Base-by-base conservation (phyloP, 2,329 filamentous ascomycete genomes). In the Ilyonectria robusta region DNA sequence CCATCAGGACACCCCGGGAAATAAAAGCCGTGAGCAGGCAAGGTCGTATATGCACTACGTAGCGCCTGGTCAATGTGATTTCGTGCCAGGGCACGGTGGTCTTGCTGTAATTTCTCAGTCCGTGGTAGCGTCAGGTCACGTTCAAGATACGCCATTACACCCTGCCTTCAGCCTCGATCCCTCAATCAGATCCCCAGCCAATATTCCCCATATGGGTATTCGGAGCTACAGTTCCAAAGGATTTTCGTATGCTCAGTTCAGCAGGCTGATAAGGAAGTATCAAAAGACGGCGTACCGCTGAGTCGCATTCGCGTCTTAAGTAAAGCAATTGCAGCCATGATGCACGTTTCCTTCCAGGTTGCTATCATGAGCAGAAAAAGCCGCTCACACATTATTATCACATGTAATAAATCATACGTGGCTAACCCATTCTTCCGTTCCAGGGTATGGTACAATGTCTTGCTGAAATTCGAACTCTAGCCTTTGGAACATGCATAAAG, bases 1-100 rank as follows among this genome's bases (percentile, higher is more conserved):
- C 31, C 47, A 21, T 44, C 51, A 42, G 26, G 19, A 47, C n/a
- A 29, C 26, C 26, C 40, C 53, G 62, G 62, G 53, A 65, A 65
- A 60, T 55, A 19, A 37, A 33, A 65, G 33, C 62, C 57, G 62
- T 44, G 35, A 17, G 13, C 17, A 35, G n/a, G 19, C 29, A 37
- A 53, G 4, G 23, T 31, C 15, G 7, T n/a, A n/a, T 21, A 53
- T 35, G 2, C 8, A 4, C 11, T n/a, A 7, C 23, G 19, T 29
- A 10, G 17, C 37, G 37, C n/a, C n/a, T 23, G 9, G 13, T 46
- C 1, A 23, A 23, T 19, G 29, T 53, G 10, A 6, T n/a, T 53
- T 51, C 10, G 15, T 5, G n/a, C 50, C 29, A 19, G n/a, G 33
- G 29, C 7, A 8, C 10, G n/a, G 19, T 6, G 6, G n/a, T 21